These are phyloP conservation scores for Escovopsis weberi DNA, from an alignment of 2,329 filamentous ascomycete genomes.

Conservation along the genomic window DNA sequence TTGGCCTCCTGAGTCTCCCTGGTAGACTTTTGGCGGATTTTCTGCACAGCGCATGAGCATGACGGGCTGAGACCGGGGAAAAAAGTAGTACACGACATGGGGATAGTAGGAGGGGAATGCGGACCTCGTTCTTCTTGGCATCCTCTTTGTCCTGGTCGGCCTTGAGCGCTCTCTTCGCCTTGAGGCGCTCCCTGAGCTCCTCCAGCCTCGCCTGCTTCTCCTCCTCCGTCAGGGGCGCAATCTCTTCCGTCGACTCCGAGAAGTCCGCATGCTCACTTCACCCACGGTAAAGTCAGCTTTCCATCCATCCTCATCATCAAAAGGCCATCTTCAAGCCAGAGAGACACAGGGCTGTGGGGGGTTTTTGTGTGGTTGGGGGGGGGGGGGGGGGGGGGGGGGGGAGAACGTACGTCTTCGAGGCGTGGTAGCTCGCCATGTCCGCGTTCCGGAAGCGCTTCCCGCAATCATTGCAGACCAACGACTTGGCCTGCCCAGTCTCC, in stretches of 20 bases:
- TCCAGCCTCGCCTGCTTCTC: slow-evolving; percentile 72
- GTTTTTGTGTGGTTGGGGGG: too few species aligned
- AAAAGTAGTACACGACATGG: background rate
- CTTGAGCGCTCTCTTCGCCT: slow-evolving; percentile 55
- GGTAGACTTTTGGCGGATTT: slow-evolving; percentile 73
- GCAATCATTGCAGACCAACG: slow-evolving; percentile 88
- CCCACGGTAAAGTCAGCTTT: too few species aligned
- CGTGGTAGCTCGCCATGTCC: slow-evolving; percentile 77
- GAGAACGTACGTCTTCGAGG: slow-evolving; percentile 56
- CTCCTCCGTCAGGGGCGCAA: slow-evolving; percentile 79
- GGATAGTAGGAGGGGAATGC: background rate
- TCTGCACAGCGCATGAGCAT: slow-evolving; percentile 19
- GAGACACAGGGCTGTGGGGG: too few species aligned
- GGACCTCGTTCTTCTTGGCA: slow-evolving; percentile 70
- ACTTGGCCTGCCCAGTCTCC: slow-evolving; percentile 59
- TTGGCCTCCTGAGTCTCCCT: slow-evolving; percentile 80
- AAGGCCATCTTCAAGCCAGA: too few species aligned
- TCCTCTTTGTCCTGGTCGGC: slow-evolving; percentile 65
- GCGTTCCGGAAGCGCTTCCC: slow-evolving; percentile 78
- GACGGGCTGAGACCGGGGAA: background rate
- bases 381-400: background rate
- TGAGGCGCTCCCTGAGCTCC: slow-evolving; percentile 58
- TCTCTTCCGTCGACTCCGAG: slow-evolving; percentile 81
- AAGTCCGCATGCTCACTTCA: slow-evolving; percentile 84
- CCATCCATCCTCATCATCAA: too few species aligned